Evolutionary conservation across 352 stramenopile genomes (phyloP), one percentile per base, ranked within the genome.

Genomic region (Pythium sukuiense): DNA sequence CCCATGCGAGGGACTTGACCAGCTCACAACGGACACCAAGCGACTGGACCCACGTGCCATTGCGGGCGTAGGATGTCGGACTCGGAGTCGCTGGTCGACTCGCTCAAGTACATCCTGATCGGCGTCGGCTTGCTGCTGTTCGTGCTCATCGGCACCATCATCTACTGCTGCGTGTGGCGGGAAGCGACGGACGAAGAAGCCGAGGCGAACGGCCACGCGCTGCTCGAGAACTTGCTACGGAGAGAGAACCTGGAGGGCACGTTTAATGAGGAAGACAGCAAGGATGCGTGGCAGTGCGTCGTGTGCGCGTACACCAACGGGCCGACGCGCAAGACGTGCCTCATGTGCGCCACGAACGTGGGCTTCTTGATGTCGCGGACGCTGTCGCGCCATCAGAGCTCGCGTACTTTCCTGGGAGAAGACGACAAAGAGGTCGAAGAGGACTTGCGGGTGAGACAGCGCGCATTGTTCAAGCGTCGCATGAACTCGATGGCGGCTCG

Each of bases 341-440:
- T 91, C 59, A 89, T 91, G 81, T 91, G 83, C 58, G 83, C 79
- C 70, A 88, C 83, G 45, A 76, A 61, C 71, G 56, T 74, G 2
- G 55, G 52, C 18, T 79, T 72, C 48, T 55, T 77, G 29, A 68
- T 71, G 50, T 70, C 54, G 32, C 50, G 55, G 45, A 59, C 58
- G 54, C 69, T 89, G 1, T 65, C 69, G 33, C 74, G 81, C 2
- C 72, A 79, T 48, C 85, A 79, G 55, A 92, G 82, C 63, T 87
- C 83, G 12, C 70, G 74, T n/a, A 75, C 73, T 43, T 50, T 92
- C 26, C 67, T 89, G 16, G 62, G 63, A 45, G 80, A 77, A 37
- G 70, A 81, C 32, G 55, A 74, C 14, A 54, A 71, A 6, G 45
- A 74, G 2, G 70, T 75, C 12, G 69, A 83, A 27, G 77, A 83